phyloP scores from a whole-genome alignment of 257 asterid species.

The Nicotiana benthamiana region DNA sequence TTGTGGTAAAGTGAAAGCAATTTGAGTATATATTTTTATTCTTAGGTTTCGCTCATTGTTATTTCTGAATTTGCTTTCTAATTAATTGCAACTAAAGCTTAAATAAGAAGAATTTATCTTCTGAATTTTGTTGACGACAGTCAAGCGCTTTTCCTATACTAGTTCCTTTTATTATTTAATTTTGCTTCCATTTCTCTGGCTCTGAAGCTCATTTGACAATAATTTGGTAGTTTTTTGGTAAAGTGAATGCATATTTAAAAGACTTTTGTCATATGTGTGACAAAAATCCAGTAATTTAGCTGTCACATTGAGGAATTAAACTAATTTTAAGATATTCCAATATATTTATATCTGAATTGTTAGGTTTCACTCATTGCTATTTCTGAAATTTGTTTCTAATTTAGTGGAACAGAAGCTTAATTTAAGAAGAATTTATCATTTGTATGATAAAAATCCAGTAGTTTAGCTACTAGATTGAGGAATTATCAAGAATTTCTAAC shows the following conservation, averaged over 20 bases:
- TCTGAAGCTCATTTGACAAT: not conserved
- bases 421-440: not conserved
- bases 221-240: not conserved
- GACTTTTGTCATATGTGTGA: not conserved
- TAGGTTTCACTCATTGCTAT: not conserved
- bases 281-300: not conserved
- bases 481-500: not conserved
- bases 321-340: not conserved
- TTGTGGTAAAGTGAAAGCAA: too few relatives aligned
- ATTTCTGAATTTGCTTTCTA: not conserved
- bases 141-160: constrained; percentile 64
- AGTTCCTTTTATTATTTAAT: not conserved
- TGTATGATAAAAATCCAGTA: not conserved
- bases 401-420: not conserved
- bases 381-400: not conserved
- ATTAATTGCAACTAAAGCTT: not conserved
- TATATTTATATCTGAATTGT: not conserved
- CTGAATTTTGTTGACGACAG: constrained; percentile 50
- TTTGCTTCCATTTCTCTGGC: not conserved
- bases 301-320: not conserved
- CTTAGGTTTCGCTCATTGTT: not conserved
- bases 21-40: not conserved
- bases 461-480: not conserved
- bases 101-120: not conserved
- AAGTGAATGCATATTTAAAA: too few relatives aligned